These are phyloP conservation scores for Saprolegnia diclina DNA, from an alignment of 352 stramenopile species.

Conservation along the genomic window DNA sequence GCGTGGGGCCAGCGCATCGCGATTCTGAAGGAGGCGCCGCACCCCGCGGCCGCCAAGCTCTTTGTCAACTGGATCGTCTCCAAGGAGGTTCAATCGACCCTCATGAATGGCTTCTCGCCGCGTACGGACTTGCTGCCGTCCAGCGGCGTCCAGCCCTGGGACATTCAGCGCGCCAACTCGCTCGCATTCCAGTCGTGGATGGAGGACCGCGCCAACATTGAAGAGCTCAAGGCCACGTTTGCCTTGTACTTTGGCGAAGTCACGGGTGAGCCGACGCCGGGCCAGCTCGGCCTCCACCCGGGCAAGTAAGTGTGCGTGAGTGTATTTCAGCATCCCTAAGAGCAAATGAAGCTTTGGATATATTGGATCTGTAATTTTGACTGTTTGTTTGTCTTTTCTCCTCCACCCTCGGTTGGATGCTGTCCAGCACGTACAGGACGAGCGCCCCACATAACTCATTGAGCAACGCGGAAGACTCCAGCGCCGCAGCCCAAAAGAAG, in stretches of 20 bases:
- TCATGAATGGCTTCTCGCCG: slow-evolving; percentile 30
- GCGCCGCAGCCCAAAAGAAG: too few relatives aligned
- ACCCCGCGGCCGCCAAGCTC: slow-evolving; percentile 44
- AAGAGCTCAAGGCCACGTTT: slow-evolving; percentile 42
- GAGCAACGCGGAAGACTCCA: too few relatives aligned
- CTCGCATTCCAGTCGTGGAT: slow-evolving; percentile 42
- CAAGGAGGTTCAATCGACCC: slow-evolving; percentile 34
- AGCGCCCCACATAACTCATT: too few relatives aligned
- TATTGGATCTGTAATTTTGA: too few relatives aligned
- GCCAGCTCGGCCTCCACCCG: slow-evolving; percentile 38
- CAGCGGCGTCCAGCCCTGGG: slow-evolving; percentile 32
- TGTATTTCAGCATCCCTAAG: too few relatives aligned
- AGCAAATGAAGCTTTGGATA: too few relatives aligned
- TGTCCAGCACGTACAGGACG: too few relatives aligned
- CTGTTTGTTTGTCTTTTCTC: too few relatives aligned
- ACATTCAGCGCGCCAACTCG: slow-evolving; percentile 35
- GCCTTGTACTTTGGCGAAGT: slow-evolving; percentile 54
- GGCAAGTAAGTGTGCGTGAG: slow-evolving; percentile 28
- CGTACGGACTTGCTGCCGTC: slow-evolving; percentile 38
- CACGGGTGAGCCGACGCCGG: slow-evolving; percentile 36
- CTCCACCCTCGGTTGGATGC: too few relatives aligned
- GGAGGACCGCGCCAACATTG: slow-evolving; percentile 40
- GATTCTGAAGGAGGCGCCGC: slow-evolving; percentile 6
- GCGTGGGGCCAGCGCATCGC: slow-evolving; percentile 41
- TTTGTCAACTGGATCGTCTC: slow-evolving; percentile 51